Evolutionary conservation across 2,329 filamentous ascomycete genomes (phyloP).

Genomic region (Exophiala xenobiotica): DNA sequence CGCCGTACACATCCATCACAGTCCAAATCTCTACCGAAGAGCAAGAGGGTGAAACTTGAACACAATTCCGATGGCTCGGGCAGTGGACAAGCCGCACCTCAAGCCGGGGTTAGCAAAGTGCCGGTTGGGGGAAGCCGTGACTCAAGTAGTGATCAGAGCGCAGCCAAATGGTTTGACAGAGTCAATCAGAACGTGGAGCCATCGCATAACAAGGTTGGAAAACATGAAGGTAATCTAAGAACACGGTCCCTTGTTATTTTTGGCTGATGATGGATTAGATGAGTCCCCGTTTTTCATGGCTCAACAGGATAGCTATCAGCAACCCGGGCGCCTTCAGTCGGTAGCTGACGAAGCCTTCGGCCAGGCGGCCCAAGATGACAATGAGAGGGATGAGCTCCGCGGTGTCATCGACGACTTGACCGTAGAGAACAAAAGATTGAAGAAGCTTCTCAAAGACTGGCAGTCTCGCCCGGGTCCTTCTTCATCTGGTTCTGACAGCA

Average conservation of each 20-base stretch:
- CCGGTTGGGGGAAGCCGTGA: slow-evolving; percentile 13
- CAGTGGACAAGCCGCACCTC: not conserved
- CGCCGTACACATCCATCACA: slow-evolving; percentile 18
- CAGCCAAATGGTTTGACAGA: slow-evolving; percentile 28
- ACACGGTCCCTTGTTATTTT: not conserved
- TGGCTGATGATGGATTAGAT: slow-evolving; percentile 30
- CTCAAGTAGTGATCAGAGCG: slow-evolving; percentile 28
- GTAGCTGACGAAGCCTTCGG: slow-evolving; percentile 29
- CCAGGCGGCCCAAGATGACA: slow-evolving; percentile 41
- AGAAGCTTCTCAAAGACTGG: slow-evolving; percentile 69
- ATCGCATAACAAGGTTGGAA: slow-evolving; percentile 3
- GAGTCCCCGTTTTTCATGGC: slow-evolving; percentile 40
- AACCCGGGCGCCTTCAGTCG: slow-evolving; percentile 18
- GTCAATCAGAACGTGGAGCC: slow-evolving; percentile 25
- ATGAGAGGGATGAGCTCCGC: slow-evolving; percentile 71
- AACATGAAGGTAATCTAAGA: slow-evolving; percentile 8
- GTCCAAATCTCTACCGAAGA: slow-evolving; percentile 20
- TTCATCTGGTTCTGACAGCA: slow-evolving; percentile 65
- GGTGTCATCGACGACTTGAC: slow-evolving; percentile 87
- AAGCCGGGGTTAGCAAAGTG: not conserved
- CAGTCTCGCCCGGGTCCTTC: slow-evolving; percentile 51
- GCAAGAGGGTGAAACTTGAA: slow-evolving; percentile 23
- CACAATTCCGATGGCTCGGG: slow-evolving; percentile 5
- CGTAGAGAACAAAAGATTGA: slow-evolving; percentile 76
- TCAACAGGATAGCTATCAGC: slow-evolving; percentile 25